Evolutionary conservation across 2,329 filamentous ascomycete species (phyloP).

Genomic region (Myriosclerotinia curreyana): DNA sequence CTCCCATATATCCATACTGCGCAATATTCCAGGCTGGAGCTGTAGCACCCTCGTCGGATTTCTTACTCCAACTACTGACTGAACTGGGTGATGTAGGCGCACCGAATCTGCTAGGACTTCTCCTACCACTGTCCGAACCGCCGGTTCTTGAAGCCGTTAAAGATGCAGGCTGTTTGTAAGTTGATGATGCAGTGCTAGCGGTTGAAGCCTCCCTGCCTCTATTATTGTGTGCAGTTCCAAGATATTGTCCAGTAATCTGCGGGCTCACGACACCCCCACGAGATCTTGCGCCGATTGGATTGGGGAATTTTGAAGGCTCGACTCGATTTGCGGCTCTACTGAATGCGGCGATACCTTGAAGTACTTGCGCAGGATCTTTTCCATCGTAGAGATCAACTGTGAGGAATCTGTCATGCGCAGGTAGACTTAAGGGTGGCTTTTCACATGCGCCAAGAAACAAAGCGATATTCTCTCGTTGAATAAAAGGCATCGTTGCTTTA

Average conservation of each 20-base stretch:
- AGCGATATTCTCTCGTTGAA: constrained; percentile 99
- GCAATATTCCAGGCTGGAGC: constrained; percentile 96
- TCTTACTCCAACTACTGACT: constrained; percentile 89
- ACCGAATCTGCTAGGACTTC: constrained; percentile 60
- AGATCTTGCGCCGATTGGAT: constrained; percentile 69
- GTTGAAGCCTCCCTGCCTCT: constrained; percentile 52
- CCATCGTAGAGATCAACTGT: constrained; percentile 94
- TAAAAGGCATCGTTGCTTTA: constrained; percentile 88
- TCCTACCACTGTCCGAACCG: constrained; percentile 50
- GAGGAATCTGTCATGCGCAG: constrained; percentile 91
- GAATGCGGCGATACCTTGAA: constrained; percentile 90
- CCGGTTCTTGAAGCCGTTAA: constrained; percentile 38
- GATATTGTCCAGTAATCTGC: constrained; percentile 55
- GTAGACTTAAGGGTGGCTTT: constrained; percentile 77
- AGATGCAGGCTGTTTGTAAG: constrained; percentile 42
- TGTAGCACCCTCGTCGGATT: constrained; percentile 73
- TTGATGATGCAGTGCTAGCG: constrained; percentile 57
- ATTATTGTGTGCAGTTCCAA: constrained; percentile 42
- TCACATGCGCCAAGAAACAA: constrained; percentile 91
- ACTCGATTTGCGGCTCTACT: constrained; percentile 77
- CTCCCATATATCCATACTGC: constrained; percentile 98
- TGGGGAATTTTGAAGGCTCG: constrained; percentile 71
- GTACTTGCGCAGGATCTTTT: constrained; percentile 93
- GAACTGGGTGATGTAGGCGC: constrained; percentile 51
- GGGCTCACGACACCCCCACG: constrained; percentile 61